phyloP scores from a whole-genome alignment of 176 grass and related monocot species.

The Poa annua region DNA sequence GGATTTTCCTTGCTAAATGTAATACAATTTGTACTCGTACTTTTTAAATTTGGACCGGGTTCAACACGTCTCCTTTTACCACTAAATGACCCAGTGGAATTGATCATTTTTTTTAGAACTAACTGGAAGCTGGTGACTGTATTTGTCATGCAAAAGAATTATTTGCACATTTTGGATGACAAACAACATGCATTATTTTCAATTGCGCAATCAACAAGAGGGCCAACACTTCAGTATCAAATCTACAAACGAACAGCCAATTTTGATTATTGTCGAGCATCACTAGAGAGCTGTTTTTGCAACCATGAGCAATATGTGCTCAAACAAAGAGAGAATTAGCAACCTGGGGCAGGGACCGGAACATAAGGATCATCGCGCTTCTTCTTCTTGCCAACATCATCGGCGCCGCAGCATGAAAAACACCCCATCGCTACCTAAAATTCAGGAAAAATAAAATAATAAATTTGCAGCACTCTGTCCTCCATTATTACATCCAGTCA shows the following conservation, averaged over 20 bases:
- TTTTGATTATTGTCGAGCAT: background rate
- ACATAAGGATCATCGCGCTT: slow-evolving; percentile 48
- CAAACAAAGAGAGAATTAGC: background rate
- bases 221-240: background rate
- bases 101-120: background rate
- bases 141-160: background rate
- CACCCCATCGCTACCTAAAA: slow-evolving; percentile 42
- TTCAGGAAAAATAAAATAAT: slow-evolving; percentile 4
- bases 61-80: background rate
- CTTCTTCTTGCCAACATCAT: slow-evolving; percentile 52
- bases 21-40: background rate
- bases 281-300: background rate
- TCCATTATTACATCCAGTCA: background rate
- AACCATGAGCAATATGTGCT: background rate
- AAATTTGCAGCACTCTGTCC: background rate
- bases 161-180: background rate
- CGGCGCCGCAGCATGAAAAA: slow-evolving; percentile 53
- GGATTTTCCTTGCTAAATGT: background rate
- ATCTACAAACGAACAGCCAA: background rate
- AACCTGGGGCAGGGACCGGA: slow-evolving; percentile 43
- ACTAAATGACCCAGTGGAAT: background rate
- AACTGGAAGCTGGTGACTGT: background rate
- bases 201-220: background rate
- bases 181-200: background rate
- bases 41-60: background rate